phyloP scores from a whole-genome alignment of 108 stramenopile genomes.

The Heterococcus sp. region DNA sequence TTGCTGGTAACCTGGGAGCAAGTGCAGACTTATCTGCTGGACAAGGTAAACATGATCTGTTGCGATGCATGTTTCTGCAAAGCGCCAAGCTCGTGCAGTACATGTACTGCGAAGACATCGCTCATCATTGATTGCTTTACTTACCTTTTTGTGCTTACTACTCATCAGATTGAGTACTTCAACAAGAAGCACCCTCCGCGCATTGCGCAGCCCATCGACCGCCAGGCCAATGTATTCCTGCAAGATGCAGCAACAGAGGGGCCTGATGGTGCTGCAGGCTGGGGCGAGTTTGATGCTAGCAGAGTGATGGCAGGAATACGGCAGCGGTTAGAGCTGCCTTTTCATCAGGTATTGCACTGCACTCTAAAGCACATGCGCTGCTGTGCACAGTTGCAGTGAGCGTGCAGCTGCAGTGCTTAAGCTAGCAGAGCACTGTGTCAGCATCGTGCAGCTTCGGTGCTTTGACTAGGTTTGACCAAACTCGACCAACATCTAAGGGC shows the following conservation, averaged over 20 bases:
- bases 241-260: background rate
- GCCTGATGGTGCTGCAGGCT: background rate
- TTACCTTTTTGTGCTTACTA: background rate
- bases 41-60: background rate
- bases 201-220: background rate
- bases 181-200: background rate
- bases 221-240: constrained; percentile 36
- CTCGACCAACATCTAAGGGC: too few relatives aligned
- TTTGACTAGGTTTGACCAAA: too few relatives aligned
- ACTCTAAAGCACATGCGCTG: too few relatives aligned
- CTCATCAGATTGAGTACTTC: background rate
- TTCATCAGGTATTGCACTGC: constrained; percentile 31
- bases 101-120: too few relatives aligned
- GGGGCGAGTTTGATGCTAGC: constrained; percentile 10
- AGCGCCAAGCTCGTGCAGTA: too few relatives aligned
- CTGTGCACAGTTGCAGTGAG: too few relatives aligned
- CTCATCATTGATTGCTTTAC: background rate
- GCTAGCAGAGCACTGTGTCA: too few relatives aligned
- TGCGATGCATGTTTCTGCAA: too few relatives aligned
- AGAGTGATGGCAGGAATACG: constrained; percentile 29
- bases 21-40: constrained; percentile 53
- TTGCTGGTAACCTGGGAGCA: constrained; percentile 53
- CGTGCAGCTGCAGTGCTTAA: too few relatives aligned
- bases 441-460: too few relatives aligned
- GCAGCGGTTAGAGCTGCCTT: constrained; percentile 44